Percentiles rank a stretch among this genome's conserved stretches.
Conservation (phyloP, 2,329 filamentous ascomycete species). For the Exophiala lecanii-corni region DNA sequence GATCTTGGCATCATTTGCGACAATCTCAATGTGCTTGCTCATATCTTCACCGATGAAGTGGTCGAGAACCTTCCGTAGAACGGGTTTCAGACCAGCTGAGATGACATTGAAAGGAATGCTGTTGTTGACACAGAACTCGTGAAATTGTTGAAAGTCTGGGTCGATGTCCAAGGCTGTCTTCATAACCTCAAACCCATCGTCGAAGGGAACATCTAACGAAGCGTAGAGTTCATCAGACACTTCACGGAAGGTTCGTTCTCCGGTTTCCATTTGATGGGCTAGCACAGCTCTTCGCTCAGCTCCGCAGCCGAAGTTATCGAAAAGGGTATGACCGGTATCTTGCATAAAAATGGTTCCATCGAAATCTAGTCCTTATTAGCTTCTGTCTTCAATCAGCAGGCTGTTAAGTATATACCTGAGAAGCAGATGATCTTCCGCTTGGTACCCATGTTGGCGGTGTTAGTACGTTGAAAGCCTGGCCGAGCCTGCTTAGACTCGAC, state of each 20-base stretch:
- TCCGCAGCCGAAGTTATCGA: slow-evolving; percentile 62
- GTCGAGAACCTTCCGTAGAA: slow-evolving; percentile 58
- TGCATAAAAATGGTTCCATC: slow-evolving; percentile 70
- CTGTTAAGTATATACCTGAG: slow-evolving; percentile 37
- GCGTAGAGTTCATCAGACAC: slow-evolving; percentile 71
- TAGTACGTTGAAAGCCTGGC: slow-evolving; percentile 18
- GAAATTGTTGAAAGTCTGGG: slow-evolving; percentile 59
- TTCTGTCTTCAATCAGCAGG: too few species aligned
- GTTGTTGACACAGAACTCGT: slow-evolving; percentile 59
- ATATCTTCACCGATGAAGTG: slow-evolving; percentile 60
- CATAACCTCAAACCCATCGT: slow-evolving; percentile 63
- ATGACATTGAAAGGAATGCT: slow-evolving; percentile 66
- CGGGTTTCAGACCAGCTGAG: slow-evolving; percentile 62
- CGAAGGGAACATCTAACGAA: slow-evolving; percentile 62
- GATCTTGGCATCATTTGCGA: slow-evolving; percentile 63
- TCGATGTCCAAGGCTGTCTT: slow-evolving; percentile 59
- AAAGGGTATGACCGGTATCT: slow-evolving; percentile 65
- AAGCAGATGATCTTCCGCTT: slow-evolving; percentile 45
- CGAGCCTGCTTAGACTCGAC: slow-evolving; percentile 22
- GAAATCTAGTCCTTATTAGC: too few species aligned
- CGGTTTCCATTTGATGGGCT: slow-evolving; percentile 60
- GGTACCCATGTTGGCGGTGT: slow-evolving; percentile 26
- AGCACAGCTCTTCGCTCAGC: slow-evolving; percentile 51
- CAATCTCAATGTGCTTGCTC: slow-evolving; percentile 58
- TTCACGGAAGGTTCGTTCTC: slow-evolving; percentile 63